Base-by-base conservation (phyloP, 2,329 filamentous ascomycete genomes). In the Xylogone sp. region DNA sequence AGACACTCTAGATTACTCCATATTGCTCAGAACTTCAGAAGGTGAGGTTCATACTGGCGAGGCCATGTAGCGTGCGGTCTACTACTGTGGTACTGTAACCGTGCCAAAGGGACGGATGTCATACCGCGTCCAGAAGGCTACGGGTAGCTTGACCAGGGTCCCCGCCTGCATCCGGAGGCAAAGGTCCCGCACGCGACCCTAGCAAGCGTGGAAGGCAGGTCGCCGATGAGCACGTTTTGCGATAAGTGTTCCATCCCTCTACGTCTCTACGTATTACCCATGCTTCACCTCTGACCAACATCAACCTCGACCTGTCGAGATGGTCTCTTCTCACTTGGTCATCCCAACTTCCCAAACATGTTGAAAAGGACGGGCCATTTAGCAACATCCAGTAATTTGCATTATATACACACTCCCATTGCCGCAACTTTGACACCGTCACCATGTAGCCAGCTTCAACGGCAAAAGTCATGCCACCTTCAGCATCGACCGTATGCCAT, bases 361-460 rank as follows among this genome's bases (percentile, higher is more conserved):
- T 65, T 76, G 51, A 78, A 72, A 66, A 77, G 74, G 61, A 58
- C 69, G 24, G 67, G 64, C 42, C 45, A 64, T 19, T 39, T 71
- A n/a, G 56, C 73, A 21, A 67, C 66, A 52, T 67, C 62, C 50
- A 63, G 65, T 54, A 65, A 69, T 54, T 58, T 72, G 43, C 69
- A 70, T 56, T 59, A 57, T 50, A 57, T 64, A 39, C 46, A 61
- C 53, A 67, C 54, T 57, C 69, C 60, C 61, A 48, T 43, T 45
- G 55, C 58, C 53, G 39, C 59, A 59, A 13, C 8, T 16, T 57
- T 62, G 54, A 63, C 59, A 55, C 63, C 65, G 53, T 62, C 62
- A 62, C 58, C 54, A 55, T 61, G 53, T 18, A 39, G 34, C 13
- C 10, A 18, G 31, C 55, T 56, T 46, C 50, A 52, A 16, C 55